Conservation (phyloP, 108 stramenopile species). For the Nitzschia palea region DNA sequence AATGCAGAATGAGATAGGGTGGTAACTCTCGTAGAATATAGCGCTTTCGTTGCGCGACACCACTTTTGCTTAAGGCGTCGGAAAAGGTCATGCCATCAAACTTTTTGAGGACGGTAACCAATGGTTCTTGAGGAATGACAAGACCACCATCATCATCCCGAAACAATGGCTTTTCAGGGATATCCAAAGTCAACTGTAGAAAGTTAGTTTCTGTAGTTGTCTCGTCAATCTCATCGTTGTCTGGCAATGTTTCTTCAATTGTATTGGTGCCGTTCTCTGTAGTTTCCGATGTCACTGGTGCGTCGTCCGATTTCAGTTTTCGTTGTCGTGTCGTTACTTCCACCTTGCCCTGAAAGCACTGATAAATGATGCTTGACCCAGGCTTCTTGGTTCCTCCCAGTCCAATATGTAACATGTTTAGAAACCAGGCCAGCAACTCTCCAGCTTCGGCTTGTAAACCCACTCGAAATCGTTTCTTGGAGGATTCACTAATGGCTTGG, state of each 20-base stretch:
- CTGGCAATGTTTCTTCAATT: constrained; percentile 15
- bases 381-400: constrained; percentile 57
- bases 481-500: constrained; percentile 84
- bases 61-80: constrained; percentile 58
- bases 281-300: neutral
- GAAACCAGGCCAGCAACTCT: constrained; percentile 95
- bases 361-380: constrained; percentile 80
- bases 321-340: constrained; percentile 78
- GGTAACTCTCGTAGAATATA: constrained; percentile 89
- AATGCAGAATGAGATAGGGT: constrained; percentile 89
- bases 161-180: constrained; percentile 97
- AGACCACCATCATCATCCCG: constrained; percentile 94
- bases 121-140: constrained; percentile 97
- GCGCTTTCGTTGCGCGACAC: constrained; percentile 66
- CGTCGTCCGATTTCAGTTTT: constrained; percentile 20
- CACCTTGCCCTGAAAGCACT: constrained; percentile 90
- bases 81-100: constrained; percentile 91
- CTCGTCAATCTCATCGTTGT: constrained; percentile 59
- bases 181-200: constrained; percentile 93
- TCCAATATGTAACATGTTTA: constrained; percentile 91
- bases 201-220: constrained; percentile 66
- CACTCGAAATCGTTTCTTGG: constrained; percentile 86
- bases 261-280: constrained; percentile 52
- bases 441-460: constrained; percentile 90
- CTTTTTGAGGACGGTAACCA: constrained; percentile 90